Conservation (phyloP, 2,329 filamentous ascomycete species). For the Ophiostoma ulmi region DNA sequence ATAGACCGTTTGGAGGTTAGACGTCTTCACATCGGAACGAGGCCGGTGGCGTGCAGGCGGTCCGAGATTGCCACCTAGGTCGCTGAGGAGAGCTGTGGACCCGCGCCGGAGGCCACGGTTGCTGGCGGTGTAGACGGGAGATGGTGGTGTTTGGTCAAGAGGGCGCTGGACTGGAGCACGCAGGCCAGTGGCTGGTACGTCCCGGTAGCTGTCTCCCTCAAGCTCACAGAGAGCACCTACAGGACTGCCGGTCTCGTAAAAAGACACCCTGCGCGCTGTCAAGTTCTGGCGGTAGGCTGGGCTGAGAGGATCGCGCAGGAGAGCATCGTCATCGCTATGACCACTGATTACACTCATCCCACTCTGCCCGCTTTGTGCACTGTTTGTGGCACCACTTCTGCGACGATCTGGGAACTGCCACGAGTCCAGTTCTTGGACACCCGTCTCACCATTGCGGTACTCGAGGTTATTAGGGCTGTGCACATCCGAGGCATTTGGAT, state of each 20-base stretch:
- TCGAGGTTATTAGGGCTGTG: neutral
- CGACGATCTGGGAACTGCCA: slow-evolving; percentile 46
- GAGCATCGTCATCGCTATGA: slow-evolving; percentile 43
- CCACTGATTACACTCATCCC: slow-evolving; percentile 34
- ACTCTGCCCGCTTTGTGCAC: slow-evolving; percentile 32
- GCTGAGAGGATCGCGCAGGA: slow-evolving; percentile 37
- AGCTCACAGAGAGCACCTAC: slow-evolving; percentile 63
- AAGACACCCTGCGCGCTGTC: slow-evolving; percentile 58
- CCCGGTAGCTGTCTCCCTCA: slow-evolving; percentile 28
- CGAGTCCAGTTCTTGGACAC: slow-evolving; percentile 38
- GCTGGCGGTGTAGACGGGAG: slow-evolving; percentile 40
- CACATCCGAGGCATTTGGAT: neutral
- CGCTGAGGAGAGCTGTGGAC: slow-evolving; percentile 54
- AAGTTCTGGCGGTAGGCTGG: slow-evolving; percentile 39
- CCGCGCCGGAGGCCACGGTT: slow-evolving; percentile 47
- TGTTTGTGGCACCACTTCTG: slow-evolving; percentile 31
- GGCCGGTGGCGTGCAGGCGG: slow-evolving; percentile 31
- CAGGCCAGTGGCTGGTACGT: neutral
- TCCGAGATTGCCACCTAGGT: slow-evolving; percentile 51
- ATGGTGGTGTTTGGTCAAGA: slow-evolving; percentile 38
- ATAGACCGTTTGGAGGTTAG: slow-evolving; percentile 41
- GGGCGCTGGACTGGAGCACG: slow-evolving; percentile 27
- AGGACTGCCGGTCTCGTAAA: slow-evolving; percentile 79
- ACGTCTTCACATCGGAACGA: neutral
- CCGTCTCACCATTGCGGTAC: neutral